A percentile compares a stretch with the other conserved stretches of the same genome.
Conservation (phyloP, 495 filamentous ascomycete species). For the Penicillium cataractarum region DNA sequence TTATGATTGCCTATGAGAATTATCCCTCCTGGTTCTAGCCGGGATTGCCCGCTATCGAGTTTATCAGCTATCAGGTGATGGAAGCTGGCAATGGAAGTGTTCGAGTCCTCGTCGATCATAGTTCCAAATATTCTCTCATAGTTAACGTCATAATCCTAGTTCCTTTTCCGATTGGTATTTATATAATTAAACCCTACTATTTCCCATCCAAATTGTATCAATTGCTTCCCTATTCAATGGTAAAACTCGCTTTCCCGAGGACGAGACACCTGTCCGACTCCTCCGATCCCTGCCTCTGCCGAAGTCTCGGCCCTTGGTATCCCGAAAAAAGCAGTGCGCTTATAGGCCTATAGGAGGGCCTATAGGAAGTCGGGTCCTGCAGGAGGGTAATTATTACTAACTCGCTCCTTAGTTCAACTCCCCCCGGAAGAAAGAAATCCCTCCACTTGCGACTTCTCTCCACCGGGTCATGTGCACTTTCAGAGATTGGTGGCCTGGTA, state of each 20-base stretch:
- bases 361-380: too few relatives aligned
- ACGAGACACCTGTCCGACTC: neutral
- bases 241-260: neutral
- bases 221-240: neutral
- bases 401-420: too few relatives aligned
- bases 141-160: neutral
- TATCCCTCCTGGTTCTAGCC: neutral
- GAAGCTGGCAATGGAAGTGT: neutral
- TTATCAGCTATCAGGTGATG: neutral
- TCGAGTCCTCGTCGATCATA: neutral
- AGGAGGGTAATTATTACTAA: neutral
- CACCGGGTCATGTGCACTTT: neutral
- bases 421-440: slow-evolving; percentile 19
- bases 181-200: neutral
- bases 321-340: neutral
- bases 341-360: neutral
- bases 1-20: too few relatives aligned
- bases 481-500: neutral
- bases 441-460: slow-evolving; percentile 11
- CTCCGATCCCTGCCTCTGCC: slow-evolving; percentile 9
- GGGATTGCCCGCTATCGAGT: neutral
- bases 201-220: neutral
- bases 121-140: neutral
- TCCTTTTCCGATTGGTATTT: neutral
- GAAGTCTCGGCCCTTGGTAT: slow-evolving; percentile 10